Base-by-base conservation (phyloP, 805 yeast species). In the Ogataea pignaliae region DNA sequence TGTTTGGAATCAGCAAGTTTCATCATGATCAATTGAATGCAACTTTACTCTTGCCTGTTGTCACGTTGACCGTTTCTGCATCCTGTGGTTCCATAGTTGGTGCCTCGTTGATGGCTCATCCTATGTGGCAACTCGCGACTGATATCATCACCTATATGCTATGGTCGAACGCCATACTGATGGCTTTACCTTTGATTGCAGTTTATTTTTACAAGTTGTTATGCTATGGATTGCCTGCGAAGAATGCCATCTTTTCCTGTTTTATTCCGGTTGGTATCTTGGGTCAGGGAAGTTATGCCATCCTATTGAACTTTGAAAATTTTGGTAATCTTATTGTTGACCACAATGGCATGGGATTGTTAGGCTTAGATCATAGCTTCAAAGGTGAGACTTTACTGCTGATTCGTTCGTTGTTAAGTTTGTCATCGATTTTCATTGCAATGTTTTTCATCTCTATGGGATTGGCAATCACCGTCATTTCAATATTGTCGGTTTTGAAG, bases 241-340 rank as follows among this genome's bases (percentile, higher is more conserved):
- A 79, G 44, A 60, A 64, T 10, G 51, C 54, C 10, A 73, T 84
- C 2, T 83, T 83, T 57, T 74, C 89, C n/a, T 65, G 79, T 39
- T 87, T 88, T 57, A 72, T 88, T 41, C 89, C 95, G 1, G 68
- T 88, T 37, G 97, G 97, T 8, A 82, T 90, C 35, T 61, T 85
- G 57, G 96, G 96, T 15, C 97, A 89, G 64, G 95, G 93, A 1
- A 75, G 87, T 2, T 86, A 71, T 61, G 86, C 85, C 2, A 72
- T 85, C 12, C 63, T 82, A 49, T 37, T 55, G 11, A 54, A 46
- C 26, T 53, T 46, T 33, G 33, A 50, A 3, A 51, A 55, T 36
- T 37, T 63, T 3, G 53, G 48, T 6, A 26, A 41, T 2, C 38
- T 58, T 13, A 41, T 59, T 13, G 43, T 29, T 21, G 40, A 37